Conservation (phyloP, 23 red algal genomes). For the Gracilaria domingensis region DNA sequence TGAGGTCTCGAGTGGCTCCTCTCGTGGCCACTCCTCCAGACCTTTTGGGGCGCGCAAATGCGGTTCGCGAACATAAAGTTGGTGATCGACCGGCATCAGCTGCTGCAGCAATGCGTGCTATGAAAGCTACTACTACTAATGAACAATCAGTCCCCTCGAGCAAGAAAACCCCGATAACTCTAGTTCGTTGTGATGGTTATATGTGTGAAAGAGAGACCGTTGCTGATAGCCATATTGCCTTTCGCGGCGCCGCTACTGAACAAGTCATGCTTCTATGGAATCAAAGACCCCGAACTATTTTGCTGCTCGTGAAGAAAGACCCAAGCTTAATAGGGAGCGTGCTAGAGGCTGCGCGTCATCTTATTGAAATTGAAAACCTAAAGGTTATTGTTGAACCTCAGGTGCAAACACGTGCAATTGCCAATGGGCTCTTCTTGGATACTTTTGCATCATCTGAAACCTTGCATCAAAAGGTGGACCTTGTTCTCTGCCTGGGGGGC, state of each 20-base stretch:
- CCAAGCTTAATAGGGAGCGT: slow-evolving; percentile 63
- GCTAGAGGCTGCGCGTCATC: slow-evolving; percentile 76
- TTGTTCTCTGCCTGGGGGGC: slow-evolving; percentile 95
- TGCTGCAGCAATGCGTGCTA: slow-evolving; percentile 53
- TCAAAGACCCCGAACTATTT: slow-evolving; percentile 77
- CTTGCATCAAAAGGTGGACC: slow-evolving; percentile 83
- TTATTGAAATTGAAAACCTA: slow-evolving; percentile 68
- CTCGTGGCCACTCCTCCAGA: slow-evolving; percentile 56
- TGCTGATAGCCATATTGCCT: slow-evolving; percentile 86
- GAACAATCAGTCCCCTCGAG: neutral
- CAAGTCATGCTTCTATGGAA: slow-evolving; percentile 99
- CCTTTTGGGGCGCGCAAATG: slow-evolving; percentile 27
- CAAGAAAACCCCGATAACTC: slow-evolving; percentile 84
- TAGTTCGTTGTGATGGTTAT: slow-evolving; percentile 98
- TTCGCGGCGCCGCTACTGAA: slow-evolving; percentile 95
- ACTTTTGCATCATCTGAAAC: slow-evolving; percentile 57
- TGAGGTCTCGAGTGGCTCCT: slow-evolving; percentile 25
- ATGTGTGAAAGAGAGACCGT: slow-evolving; percentile 96
- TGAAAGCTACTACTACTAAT: slow-evolving; percentile 13
- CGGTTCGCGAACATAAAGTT: slow-evolving; percentile 26
- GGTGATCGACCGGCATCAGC: slow-evolving; percentile 48
- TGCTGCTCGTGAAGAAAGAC: slow-evolving; percentile 92
- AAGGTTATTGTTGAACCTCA: slow-evolving; percentile 91
- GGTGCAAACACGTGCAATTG: slow-evolving; percentile 86
- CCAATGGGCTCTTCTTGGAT: slow-evolving; percentile 87